Evolutionary conservation across 2,329 filamentous ascomycete genomes (phyloP), one percentile per base, ranked within the genome.

Genomic region (Cadophora sp.): DNA sequence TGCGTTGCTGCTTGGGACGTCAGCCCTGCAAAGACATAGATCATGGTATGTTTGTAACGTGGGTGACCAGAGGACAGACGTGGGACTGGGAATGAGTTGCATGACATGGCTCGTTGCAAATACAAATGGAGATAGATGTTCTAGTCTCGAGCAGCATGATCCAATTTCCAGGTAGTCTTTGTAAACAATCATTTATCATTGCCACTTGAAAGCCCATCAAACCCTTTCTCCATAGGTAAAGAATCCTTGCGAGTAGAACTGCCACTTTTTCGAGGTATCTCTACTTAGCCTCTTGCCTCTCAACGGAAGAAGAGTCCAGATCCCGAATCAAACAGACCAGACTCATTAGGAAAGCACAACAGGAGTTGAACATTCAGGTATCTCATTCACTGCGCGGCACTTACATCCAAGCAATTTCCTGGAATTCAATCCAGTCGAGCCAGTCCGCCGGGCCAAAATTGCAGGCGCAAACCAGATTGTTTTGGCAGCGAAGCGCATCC

Each of bases 391-490:
- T 36, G n/a, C 47, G 39, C n/a, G 11, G 33, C n/a, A 30, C 16
- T 30, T 45, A n/a, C 14, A n/a, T 45, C 16, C 36, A 20, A 56
- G 61, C 50, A 56, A 7, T 55, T 33, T 45, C 20, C 61, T 55
- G 48, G n/a, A 24, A 41, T 8, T 24, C 36, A 16, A 18, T 24
- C 20, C 30, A 13, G n/a, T 56, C 53, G 33, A 56, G n/a, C 20
- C 33, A 24, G 16, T 8, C 33, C 51, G 20, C 36, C 22, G 47
- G 53, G 33, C 16, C 62, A 51, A 66, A 71, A 71, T 69, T 70
- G 69, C 71, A 70, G 69, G 69, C 60, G 61, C 71, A 61, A 66
- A 58, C 63, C 58, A 30, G 59, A 41, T 62, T 62, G 47, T 51
- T 62, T 62, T 51, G 59, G 47, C 36, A 56, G 39, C 30, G 63